A percentile compares a stretch with the other conserved stretches of the same genome.
phyloP scores from a whole-genome alignment of 768 basidiomycete species.

The Trichaptum fuscoviolaceum region DNA sequence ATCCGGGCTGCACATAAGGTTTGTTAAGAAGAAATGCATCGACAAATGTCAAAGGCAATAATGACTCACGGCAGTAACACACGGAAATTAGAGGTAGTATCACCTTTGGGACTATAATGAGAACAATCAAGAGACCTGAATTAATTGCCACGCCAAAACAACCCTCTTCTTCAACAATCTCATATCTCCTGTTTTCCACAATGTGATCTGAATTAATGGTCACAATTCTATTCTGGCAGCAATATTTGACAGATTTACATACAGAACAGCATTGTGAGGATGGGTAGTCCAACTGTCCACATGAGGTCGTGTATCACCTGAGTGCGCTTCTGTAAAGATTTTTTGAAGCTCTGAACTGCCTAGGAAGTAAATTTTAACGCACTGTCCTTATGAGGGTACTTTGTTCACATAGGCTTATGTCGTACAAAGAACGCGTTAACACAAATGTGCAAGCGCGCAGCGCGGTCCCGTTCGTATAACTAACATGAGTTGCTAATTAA shows the following conservation, averaged over 20 bases:
- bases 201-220: background rate
- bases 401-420: background rate
- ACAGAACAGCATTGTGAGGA: background rate
- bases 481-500: background rate
- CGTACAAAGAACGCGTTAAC: background rate
- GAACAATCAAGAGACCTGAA: background rate
- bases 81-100: background rate
- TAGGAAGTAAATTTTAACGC: background rate
- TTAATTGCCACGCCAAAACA: background rate
- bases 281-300: background rate
- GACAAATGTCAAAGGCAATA: background rate
- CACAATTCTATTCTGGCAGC: background rate
- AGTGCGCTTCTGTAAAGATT: background rate
- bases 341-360: too few species aligned
- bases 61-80: background rate
- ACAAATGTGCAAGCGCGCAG: background rate
- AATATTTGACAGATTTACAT: background rate
- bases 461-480: background rate
- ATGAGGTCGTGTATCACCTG: background rate
- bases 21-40: background rate
- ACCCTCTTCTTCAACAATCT: background rate
- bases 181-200: background rate
- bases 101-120: background rate
- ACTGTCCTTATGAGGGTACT: background rate
- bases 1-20: background rate